Evolutionary conservation across 164 flowering plant genomes (phyloP).

Genomic region (Malania oleifera): DNA sequence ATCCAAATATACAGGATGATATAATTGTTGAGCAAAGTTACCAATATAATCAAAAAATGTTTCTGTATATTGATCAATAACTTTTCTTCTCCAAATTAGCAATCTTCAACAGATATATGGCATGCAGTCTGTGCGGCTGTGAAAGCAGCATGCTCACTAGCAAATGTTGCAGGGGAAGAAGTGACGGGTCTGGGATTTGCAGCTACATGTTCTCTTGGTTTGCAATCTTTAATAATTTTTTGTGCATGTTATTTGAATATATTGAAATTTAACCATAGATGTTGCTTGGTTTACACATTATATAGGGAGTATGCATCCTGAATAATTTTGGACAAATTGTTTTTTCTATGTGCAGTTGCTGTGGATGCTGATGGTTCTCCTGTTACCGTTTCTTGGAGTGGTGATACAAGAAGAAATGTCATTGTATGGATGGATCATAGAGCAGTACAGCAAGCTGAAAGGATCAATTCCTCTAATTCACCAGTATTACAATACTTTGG

Average conservation of each 20-base stretch:
- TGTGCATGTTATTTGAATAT: background rate
- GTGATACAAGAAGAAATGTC: slow-evolving; percentile 90
- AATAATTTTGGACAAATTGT: slow-evolving; percentile 1
- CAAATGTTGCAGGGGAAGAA: slow-evolving; percentile 64
- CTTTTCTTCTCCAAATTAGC: slow-evolving; percentile 40
- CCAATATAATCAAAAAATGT: too few relatives aligned
- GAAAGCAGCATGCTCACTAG: slow-evolving; percentile 72
- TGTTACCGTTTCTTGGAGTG: slow-evolving; percentile 92
- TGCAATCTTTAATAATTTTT: slow-evolving; percentile 18
- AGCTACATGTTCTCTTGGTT: slow-evolving; percentile 97
- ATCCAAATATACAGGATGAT: background rate
- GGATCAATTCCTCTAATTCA: slow-evolving; percentile 77
- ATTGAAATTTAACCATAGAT: background rate
- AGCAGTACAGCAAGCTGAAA: slow-evolving; percentile 92
- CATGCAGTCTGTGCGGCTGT: slow-evolving; percentile 93
- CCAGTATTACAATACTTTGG: slow-evolving; percentile 94
- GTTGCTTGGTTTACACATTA: background rate
- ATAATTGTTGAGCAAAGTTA: too few relatives aligned
- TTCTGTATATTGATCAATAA: too few relatives aligned
- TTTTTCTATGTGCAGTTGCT: slow-evolving; percentile 59
- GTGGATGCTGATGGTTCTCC: slow-evolving; percentile 95
- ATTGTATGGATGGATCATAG: slow-evolving; percentile 99
- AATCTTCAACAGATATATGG: slow-evolving; percentile 99
- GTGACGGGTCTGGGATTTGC: slow-evolving; percentile 85
- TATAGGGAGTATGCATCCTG: background rate